A percentile compares a stretch with the other conserved stretches of the same genome.
These are phyloP conservation scores for Podila verticillata DNA, from an alignment of 192 early-diverging fungal species.

Conservation along the genomic window DNA sequence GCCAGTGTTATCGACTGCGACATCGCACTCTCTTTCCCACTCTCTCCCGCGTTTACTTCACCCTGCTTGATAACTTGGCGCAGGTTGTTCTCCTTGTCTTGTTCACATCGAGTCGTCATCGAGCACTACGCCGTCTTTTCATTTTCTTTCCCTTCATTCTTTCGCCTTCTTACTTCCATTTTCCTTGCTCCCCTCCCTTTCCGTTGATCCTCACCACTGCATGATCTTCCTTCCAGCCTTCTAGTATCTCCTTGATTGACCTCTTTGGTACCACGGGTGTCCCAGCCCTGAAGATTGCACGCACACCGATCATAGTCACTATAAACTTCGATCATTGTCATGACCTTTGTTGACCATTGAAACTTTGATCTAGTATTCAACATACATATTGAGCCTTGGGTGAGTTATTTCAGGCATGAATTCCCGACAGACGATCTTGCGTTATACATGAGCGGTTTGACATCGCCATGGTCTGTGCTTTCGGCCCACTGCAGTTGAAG, in stretches of 20 bases:
- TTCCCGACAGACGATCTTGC: too few species aligned
- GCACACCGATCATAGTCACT: neutral
- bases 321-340: too few species aligned
- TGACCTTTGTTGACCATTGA: too few species aligned
- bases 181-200: neutral
- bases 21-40: neutral
- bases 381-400: too few species aligned
- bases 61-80: too few species aligned
- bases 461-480: too few species aligned
- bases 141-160: neutral
- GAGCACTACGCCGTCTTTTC: neutral
- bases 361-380: too few species aligned
- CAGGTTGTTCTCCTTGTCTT: neutral
- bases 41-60: neutral
- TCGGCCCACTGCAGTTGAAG: too few species aligned
- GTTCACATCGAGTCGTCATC: slow-evolving; percentile 1
- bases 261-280: neutral
- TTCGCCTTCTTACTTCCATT: neutral
- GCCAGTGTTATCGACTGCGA: too few species aligned
- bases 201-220: neutral
- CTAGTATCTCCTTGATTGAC: too few species aligned
- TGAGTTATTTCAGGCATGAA: too few species aligned
- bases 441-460: too few species aligned
- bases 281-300: neutral
- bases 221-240: neutral